Evolutionary conservation across 2,329 filamentous ascomycete species (phyloP), one percentile per base, ranked within the genome.

Genomic region (Fusarium equiseti): DNA sequence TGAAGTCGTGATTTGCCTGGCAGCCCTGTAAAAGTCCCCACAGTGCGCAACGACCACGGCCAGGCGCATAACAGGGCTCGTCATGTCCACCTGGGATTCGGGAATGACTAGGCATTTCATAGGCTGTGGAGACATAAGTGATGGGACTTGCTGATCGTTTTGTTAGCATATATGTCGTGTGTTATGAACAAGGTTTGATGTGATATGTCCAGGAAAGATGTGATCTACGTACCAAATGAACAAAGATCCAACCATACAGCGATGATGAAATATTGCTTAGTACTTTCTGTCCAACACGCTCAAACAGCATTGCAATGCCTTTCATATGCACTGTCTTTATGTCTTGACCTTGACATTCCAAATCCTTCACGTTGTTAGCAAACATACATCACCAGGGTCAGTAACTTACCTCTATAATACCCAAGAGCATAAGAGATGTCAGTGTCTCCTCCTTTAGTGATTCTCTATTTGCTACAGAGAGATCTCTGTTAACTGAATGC

Each of bases 361-460:
- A 49, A 32, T 70, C 66, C 66, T 70, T 8, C 12, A 26, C 8
- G n/a, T 32, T n/a, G 42, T 70, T 20, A 69, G 38, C 7, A 24
- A 20, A 24, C 38, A 24, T 18, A 43, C 24, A 48, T 35, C 6
- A n/a, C 22, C 6, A 20, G 20, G 5, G 16, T 18, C 13, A 11
- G 13, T 26, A 38, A 29, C 18, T 12, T 24, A 29, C 66, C 48
- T 70, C 66, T 20, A 70, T 57, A 44, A 70, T 70, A 16, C 66
- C 66, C 13, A 70, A 20, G 4, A 70, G 43, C 66, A 70, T 70
- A 4, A 70, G 55, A 2, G 66, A 69, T 20, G 50, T 42, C 10
- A 70, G n/a, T 5, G 54, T 70, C 38, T 69, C 66, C n/a, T 70
- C 60, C 44, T 51, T 70, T 4, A 70, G n/a, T 10, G 48, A 22